Base-by-base conservation (phyloP, 345 rosid species). In the Carallia brachiata region DNA sequence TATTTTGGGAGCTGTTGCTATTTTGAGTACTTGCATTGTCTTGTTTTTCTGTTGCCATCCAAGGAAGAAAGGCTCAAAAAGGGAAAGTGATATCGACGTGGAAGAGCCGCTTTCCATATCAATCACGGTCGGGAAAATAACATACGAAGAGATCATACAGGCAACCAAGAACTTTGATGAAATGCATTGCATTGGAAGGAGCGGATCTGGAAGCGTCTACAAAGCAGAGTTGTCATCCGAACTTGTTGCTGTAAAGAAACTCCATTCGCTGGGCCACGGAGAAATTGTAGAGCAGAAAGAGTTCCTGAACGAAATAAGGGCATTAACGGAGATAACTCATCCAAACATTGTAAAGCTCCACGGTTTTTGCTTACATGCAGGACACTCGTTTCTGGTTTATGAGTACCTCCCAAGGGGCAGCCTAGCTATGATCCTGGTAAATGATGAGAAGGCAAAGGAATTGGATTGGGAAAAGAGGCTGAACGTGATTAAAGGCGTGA, bases 381-480 rank as follows among this genome's bases (percentile, higher is more conserved):
- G 59, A 1, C 78, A 77, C 72, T 62, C 77, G 0, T 76, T 80
- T 70, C 27, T 83, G 27, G 84, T 79, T 10, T 83, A 70, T 57
- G 82, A 85, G 78, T 83, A 23, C 50, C 48, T 80, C 0, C 66
- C 72, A 27, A 57, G 37, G 19, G 85, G 86, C 0, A 76, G 80
- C 71, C 59, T 85, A 56, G 62, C 32, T 2, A n/a, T 40, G n/a
- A 53, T 68, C 2, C 10, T 81, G 59, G 36, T 40, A 1, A n/a
- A 2, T 5, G 39, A 77, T 0, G 73, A 75, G 16, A 55, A 31
- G 6, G 75, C 84, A 0, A 36, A 0, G 50, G 58, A 48, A 4
- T 40, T 83, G 19, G 79, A 63, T 8, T 85, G 79, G 89, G 2
- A 1, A 1, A 69, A 71, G 47, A 73, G 83, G 52, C 2, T 44